Evolutionary conservation across 2,329 filamentous ascomycete genomes (phyloP).

Genomic region (Proliferodiscus dingleyae): DNA sequence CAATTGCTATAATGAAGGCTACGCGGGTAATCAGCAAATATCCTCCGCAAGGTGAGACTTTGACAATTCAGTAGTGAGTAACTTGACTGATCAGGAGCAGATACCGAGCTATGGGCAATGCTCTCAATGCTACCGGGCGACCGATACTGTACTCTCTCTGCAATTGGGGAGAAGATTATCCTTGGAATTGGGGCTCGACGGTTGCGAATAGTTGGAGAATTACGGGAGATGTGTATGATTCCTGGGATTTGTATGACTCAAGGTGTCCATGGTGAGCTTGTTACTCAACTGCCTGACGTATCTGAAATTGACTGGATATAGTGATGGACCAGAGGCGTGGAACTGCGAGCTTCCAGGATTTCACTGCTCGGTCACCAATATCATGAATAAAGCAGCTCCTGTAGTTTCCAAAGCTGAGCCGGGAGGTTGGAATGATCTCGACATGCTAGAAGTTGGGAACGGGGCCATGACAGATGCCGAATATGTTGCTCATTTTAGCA

Average conservation of each 20-base stretch:
- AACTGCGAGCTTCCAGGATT: constrained; percentile 29
- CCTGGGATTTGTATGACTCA: constrained; percentile 36
- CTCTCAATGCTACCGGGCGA: constrained; percentile 33
- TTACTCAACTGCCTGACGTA: no score
- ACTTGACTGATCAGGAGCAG: constrained; percentile 7
- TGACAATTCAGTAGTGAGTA: background rate
- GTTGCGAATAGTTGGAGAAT: constrained; percentile 36
- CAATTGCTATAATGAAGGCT: constrained; percentile 52
- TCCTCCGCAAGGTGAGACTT: constrained; percentile 37
- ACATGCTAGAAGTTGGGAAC: constrained; percentile 35
- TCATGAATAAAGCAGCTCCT: constrained; percentile 28
- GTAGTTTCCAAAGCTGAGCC: constrained; percentile 28
- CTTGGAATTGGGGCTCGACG: constrained; percentile 33
- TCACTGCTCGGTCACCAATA: constrained; percentile 29
- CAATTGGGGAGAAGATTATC: constrained; percentile 48
- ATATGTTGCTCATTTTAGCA: constrained; percentile 31
- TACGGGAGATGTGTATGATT: constrained; percentile 35
- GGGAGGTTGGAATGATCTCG: constrained; percentile 32
- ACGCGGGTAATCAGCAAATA: constrained; percentile 38
- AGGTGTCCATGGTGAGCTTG: constrained; percentile 33
- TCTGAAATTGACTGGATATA: constrained; percentile 5
- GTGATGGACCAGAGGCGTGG: constrained; percentile 35
- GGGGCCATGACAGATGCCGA: constrained; percentile 34
- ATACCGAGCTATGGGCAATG: constrained; percentile 34
- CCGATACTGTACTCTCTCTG: constrained; percentile 37